phyloP scores from a whole-genome alignment of 225 moss, liverwort and hornwort genomes.

The Antitrichia curtipendula region DNA sequence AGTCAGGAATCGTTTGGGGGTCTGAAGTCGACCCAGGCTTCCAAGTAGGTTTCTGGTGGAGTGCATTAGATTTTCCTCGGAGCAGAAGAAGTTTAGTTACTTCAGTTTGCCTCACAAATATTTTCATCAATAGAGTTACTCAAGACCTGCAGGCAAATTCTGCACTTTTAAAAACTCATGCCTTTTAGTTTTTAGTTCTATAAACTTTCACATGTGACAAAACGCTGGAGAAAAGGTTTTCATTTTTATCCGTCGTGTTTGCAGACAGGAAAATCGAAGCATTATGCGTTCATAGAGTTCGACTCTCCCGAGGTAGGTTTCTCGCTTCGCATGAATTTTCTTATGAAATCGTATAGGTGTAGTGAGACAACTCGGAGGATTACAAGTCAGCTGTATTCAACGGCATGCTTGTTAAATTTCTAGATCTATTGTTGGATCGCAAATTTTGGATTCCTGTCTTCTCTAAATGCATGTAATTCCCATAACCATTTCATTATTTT shows the following conservation, averaged over 20 bases:
- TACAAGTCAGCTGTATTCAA: background rate
- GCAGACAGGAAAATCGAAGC: slow-evolving; percentile 96
- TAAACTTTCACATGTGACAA: background rate
- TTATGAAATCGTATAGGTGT: background rate
- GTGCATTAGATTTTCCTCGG: background rate
- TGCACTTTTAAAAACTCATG: background rate
- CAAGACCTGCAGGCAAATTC: background rate
- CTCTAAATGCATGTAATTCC: background rate
- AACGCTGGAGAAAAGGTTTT: background rate
- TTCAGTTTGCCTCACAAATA: background rate
- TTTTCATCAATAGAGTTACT: background rate
- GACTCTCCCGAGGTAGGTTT: slow-evolving; percentile 61
- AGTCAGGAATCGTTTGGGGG: background rate
- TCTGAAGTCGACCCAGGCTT: background rate
- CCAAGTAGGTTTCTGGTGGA: background rate
- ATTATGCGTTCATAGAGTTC: slow-evolving; percentile 89
- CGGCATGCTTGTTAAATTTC: background rate
- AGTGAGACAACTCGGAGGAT: background rate
- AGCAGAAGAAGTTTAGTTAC: background rate
- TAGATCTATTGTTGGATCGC: background rate
- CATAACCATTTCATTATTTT: background rate
- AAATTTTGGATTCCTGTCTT: background rate
- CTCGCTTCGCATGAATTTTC: background rate
- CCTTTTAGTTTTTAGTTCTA: background rate
- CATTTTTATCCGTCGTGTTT: background rate